phyloP scores from a whole-genome alignment of 2,329 filamentous ascomycete genomes.

The Leptographium wingfieldii region DNA sequence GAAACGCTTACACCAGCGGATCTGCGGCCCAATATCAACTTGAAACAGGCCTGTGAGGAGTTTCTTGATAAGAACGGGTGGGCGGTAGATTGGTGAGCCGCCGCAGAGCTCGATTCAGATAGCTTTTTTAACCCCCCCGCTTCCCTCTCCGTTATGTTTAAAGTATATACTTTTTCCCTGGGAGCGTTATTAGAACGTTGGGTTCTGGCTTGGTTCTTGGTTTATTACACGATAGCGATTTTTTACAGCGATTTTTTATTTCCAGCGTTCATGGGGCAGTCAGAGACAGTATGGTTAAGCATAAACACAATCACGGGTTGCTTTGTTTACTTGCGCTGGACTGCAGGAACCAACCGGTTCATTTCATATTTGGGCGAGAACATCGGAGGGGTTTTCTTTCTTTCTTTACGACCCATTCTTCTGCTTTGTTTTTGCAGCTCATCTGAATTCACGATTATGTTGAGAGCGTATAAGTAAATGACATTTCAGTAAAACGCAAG shows the following conservation, averaged over 20 bases:
- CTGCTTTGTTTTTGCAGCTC: not conserved
- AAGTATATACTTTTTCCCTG: not conserved
- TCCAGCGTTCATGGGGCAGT: not conserved
- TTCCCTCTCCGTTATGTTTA: not conserved
- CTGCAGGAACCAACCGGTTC: not conserved
- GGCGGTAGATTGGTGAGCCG: slow-evolving; percentile 71
- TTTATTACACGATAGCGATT: not conserved
- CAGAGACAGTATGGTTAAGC: not conserved
- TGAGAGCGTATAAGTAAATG: too few species aligned
- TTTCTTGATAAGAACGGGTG: slow-evolving; percentile 82
- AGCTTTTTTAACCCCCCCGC: not conserved
- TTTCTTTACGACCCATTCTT: not conserved
- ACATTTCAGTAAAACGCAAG: too few species aligned
- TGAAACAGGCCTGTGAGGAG: slow-evolving; percentile 57
- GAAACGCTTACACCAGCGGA: slow-evolving; percentile 57
- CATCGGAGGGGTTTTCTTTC: not conserved
- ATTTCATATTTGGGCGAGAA: too few species aligned
- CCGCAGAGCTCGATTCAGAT: not conserved
- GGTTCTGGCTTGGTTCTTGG: not conserved
- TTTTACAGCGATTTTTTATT: not conserved
- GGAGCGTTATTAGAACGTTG: not conserved
- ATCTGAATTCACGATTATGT: too few species aligned
- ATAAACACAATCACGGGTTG: not conserved
- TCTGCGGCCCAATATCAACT: slow-evolving; percentile 65
- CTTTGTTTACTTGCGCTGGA: not conserved